Percentiles rank a stretch among this genome's conserved stretches.
Conservation (phyloP, 225 moss, liverwort and hornwort species). For the Climacium dendroides region DNA sequence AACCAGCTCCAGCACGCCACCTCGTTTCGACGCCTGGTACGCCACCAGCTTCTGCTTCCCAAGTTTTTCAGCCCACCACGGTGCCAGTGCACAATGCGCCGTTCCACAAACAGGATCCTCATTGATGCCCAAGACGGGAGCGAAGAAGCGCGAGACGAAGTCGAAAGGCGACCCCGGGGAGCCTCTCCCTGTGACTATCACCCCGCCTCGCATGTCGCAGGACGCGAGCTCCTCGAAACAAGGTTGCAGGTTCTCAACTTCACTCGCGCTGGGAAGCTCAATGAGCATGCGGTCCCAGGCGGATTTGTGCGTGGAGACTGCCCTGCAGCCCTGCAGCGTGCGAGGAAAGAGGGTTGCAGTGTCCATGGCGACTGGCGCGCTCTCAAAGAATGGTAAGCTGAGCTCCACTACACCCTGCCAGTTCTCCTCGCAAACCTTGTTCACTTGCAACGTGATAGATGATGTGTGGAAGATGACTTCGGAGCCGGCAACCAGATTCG, state of each 20-base stretch:
- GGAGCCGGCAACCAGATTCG: not conserved
- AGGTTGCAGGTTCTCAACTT: conserved; percentile 8
- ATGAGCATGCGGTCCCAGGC: conserved; percentile 1
- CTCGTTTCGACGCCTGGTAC: conserved; percentile 29
- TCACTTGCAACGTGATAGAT: conserved; percentile 3
- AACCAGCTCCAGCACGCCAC: conserved; percentile 16
- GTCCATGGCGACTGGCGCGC: not conserved
- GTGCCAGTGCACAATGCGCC: conserved; percentile 33
- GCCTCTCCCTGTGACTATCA: conserved; percentile 14
- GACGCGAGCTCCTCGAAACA: conserved; percentile 6
- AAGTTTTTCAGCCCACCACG: conserved; percentile 30
- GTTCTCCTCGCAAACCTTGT: not conserved
- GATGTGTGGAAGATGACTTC: conserved; percentile 12
- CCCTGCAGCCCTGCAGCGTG: not conserved
- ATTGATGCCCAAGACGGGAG: conserved; percentile 10
- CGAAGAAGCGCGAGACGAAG: conserved; percentile 41
- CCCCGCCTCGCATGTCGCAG: not conserved
- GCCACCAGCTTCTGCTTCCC: conserved; percentile 24
- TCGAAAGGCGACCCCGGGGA: not conserved
- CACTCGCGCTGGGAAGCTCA: conserved; percentile 15
- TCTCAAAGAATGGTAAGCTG: conserved; percentile 8
- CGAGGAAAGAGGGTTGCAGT: not conserved
- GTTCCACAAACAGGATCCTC: conserved; percentile 43
- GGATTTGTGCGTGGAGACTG: not conserved
- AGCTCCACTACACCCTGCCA: conserved; percentile 23